A percentile compares a stretch with the other conserved stretches of the same genome.
These are phyloP conservation scores for Xylaria sp. DNA, from an alignment of 2,329 filamentous ascomycete species.

Conservation along the genomic window DNA sequence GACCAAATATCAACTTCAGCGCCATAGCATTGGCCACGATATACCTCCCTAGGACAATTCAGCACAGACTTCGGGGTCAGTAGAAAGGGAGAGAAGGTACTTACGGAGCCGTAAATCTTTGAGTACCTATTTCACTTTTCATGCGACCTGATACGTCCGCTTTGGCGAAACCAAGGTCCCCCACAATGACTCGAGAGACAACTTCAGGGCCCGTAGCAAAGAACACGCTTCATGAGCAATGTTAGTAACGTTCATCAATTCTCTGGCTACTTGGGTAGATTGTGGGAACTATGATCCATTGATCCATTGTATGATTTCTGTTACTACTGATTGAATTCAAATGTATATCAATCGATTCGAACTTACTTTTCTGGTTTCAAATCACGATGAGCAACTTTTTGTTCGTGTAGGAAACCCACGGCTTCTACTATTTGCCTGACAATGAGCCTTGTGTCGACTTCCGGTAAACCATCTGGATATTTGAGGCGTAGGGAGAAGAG, in stretches of 20 bases:
- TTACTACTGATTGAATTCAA: no score
- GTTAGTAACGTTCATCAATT: slow-evolving; percentile 1
- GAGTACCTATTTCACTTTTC: slow-evolving; percentile 59
- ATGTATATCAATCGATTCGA: neutral
- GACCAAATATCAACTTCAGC: slow-evolving; percentile 64
- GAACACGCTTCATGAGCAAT: slow-evolving; percentile 56
- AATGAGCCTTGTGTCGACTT: slow-evolving; percentile 59
- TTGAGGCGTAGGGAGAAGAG: slow-evolving; percentile 60
- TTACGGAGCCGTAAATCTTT: slow-evolving; percentile 63
- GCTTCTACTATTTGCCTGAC: slow-evolving; percentile 60
- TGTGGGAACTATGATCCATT: neutral
- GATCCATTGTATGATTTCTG: no score
- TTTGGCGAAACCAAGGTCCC: slow-evolving; percentile 64
- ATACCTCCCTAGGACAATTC: slow-evolving; percentile 53
- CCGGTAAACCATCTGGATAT: slow-evolving; percentile 46
- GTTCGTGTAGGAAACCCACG: slow-evolving; percentile 61
- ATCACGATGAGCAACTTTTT: slow-evolving; percentile 63
- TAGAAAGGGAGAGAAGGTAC: slow-evolving; percentile 39
- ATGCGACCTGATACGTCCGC: slow-evolving; percentile 56
- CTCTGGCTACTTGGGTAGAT: neutral
- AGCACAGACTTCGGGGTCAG: neutral
- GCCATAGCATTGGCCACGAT: slow-evolving; percentile 47
- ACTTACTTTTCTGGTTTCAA: slow-evolving; percentile 60
- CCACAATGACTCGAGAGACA: slow-evolving; percentile 60
- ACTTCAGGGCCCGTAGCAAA: slow-evolving; percentile 58